Evolutionary conservation across 1,284 basidiomycete genomes (phyloP).

Genomic region (Boletus coffeatus): DNA sequence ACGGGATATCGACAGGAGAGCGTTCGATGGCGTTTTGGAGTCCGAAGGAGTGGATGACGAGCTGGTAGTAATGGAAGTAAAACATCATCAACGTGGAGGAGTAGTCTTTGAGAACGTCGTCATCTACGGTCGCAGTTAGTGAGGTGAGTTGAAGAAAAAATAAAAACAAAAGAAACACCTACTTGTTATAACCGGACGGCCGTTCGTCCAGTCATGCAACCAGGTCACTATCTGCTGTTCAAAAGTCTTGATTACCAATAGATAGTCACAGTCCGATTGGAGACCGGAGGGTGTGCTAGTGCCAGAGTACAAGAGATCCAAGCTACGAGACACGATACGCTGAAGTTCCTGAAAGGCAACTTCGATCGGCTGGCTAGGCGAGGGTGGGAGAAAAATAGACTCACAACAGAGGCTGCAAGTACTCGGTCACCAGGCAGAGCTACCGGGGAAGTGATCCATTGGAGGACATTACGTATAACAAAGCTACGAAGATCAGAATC

Average conservation of each 20-base stretch:
- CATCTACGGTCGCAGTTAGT: constrained; percentile 18
- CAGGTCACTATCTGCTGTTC: constrained; percentile 75
- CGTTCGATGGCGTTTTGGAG: constrained; percentile 89
- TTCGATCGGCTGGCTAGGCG: constrained; percentile 1
- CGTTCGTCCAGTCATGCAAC: constrained; percentile 55
- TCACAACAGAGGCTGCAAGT: constrained; percentile 65
- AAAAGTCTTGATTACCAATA: constrained; percentile 77
- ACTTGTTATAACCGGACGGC: constrained; percentile 19
- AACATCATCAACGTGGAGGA: constrained; percentile 57
- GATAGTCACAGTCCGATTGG: constrained; percentile 84
- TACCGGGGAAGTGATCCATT: constrained; percentile 63
- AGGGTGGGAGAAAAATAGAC: constrained; percentile 25
- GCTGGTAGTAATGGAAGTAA: constrained; percentile 79
- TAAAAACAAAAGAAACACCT: constrained; percentile 4
- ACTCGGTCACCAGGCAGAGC: constrained; percentile 60
- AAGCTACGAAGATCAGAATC: constrained; percentile 42
- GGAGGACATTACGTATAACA: constrained; percentile 80
- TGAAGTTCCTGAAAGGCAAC: constrained; percentile 63
- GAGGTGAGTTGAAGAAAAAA: background rate
- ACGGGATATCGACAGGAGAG: constrained; percentile 67
- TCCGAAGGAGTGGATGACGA: constrained; percentile 92
- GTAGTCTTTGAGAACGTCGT: constrained; percentile 39
- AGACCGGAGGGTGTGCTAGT: constrained; percentile 80
- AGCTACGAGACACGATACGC: constrained; percentile 80
- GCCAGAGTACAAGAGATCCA: constrained; percentile 88